These are phyloP conservation scores for Linaria vulgaris DNA, from an alignment of 257 asterid genomes.

Conservation along the genomic window DNA sequence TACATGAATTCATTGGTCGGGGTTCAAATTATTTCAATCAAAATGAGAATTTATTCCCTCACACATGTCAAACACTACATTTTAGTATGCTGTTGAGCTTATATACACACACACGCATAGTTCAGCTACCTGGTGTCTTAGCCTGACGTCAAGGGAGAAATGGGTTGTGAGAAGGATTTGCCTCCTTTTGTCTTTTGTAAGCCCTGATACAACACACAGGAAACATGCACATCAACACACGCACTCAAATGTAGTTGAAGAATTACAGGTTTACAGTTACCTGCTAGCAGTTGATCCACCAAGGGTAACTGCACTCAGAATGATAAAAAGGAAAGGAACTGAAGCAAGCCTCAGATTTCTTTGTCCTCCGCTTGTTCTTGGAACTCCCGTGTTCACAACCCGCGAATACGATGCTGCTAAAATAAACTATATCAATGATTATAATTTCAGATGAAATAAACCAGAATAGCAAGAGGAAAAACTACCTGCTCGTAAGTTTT, in stretches of 20 bases:
- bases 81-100: no score
- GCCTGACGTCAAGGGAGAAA: slow-evolving; percentile 56
- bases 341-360: slow-evolving; percentile 39
- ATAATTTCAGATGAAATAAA: neutral
- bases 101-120: no score
- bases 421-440: neutral
- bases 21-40: no score
- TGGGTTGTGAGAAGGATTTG: slow-evolving; percentile 66
- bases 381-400: slow-evolving; percentile 54
- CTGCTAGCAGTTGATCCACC: slow-evolving; percentile 72
- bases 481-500: slow-evolving; percentile 26
- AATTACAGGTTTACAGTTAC: slow-evolving; percentile 21
- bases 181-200: slow-evolving; percentile 51
- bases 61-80: no score
- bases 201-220: slow-evolving; percentile 40
- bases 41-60: no score
- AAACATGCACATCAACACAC: neutral
- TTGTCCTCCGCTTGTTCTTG: slow-evolving; percentile 40
- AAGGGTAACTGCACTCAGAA: slow-evolving; percentile 49
- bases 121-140: neutral
- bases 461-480: neutral
- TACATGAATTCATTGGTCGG: no score
- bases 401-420: slow-evolving; percentile 37
- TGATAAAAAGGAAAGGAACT: slow-evolving; percentile 53
- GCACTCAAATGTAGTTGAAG: neutral